Evolutionary conservation across 2,329 filamentous ascomycete genomes (phyloP).

Genomic region (Scopulariopsis brevicaulis): DNA sequence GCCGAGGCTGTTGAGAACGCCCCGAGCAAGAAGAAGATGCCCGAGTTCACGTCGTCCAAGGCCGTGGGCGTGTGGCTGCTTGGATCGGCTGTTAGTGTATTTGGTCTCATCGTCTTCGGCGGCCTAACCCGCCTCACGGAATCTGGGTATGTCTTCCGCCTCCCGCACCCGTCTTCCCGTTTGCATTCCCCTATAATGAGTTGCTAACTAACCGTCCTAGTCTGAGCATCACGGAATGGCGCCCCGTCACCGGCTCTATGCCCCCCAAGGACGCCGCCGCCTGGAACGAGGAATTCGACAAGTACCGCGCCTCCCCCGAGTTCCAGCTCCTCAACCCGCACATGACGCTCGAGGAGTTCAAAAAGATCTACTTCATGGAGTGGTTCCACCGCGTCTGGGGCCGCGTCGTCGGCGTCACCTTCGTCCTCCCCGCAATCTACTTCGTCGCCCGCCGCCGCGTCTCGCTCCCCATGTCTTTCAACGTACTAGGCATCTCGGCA

Average conservation of each 20-base stretch:
- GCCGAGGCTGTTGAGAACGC: neutral
- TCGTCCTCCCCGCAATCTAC: constrained; percentile 79
- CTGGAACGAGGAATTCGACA: constrained; percentile 88
- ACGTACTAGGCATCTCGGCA: constrained; percentile 70
- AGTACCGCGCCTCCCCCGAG: constrained; percentile 87
- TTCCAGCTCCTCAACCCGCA: constrained; percentile 84
- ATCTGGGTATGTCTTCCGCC: constrained; percentile 59
- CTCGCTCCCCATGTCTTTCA: constrained; percentile 62
- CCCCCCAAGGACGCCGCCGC: constrained; percentile 68
- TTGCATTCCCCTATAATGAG: neutral
- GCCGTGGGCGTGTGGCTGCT: constrained; percentile 85
- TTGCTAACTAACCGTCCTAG: constrained; percentile 29
- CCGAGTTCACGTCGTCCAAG: constrained; percentile 58
- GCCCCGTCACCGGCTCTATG: constrained; percentile 83
- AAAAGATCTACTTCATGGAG: constrained; percentile 99
- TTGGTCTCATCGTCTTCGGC: constrained; percentile 93
- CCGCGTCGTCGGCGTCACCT: constrained; percentile 78
- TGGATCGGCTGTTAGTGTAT: constrained; percentile 83
- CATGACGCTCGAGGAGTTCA: constrained; percentile 91
- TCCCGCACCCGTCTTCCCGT: neutral
- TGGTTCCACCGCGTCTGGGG: constrained; percentile 96
- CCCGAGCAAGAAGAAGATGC: constrained; percentile 15
- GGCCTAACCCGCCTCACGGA: constrained; percentile 90
- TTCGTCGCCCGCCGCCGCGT: constrained; percentile 75
- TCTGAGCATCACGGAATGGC: constrained; percentile 98